Conservation (phyloP, 805 yeast genomes). For the Lipomyces orientalis region DNA sequence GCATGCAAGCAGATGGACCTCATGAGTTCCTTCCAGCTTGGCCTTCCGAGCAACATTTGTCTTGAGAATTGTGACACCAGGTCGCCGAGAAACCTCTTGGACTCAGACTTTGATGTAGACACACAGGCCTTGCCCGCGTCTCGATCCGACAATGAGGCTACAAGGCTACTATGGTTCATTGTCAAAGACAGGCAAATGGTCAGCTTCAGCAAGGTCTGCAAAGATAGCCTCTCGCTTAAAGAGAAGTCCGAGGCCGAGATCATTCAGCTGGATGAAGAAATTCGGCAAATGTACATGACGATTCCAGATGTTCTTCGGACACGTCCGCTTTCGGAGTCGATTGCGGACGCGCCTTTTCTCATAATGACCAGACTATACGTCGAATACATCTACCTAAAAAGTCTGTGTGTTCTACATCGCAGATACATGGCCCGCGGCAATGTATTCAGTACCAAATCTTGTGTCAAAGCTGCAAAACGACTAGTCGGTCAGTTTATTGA, state of each 20-base stretch:
- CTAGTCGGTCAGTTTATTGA: background rate
- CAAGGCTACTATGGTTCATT: conserved; percentile 4
- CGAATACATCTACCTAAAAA: background rate
- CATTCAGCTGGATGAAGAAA: conserved; percentile 2
- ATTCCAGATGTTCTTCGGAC: conserved; percentile 1
- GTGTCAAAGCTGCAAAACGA: conserved; percentile 2
- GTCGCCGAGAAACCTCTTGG: conserved; percentile 2
- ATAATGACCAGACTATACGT: conserved; percentile 7
- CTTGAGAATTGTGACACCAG: conserved; percentile 1
- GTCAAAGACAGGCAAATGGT: background rate
- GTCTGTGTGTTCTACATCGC: conserved; percentile 4
- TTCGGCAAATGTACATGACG: conserved; percentile 3
- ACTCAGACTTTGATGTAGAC: conserved; percentile 2
- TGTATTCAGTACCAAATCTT: conserved; percentile 1
- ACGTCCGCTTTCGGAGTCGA: background rate
- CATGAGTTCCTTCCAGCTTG: background rate
- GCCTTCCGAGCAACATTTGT: conserved; percentile 5
- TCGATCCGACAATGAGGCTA: background rate
- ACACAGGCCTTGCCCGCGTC: background rate
- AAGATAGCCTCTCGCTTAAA: background rate
- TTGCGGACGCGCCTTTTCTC: conserved; percentile 1
- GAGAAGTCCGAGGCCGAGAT: conserved; percentile 1
- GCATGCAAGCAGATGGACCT: conserved; percentile 1
- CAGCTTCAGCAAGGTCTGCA: conserved; percentile 2
- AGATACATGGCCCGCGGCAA: conserved; percentile 7